phyloP scores from a whole-genome alignment of 306 rosid genomes.

The Mimosa bimucronata region DNA sequence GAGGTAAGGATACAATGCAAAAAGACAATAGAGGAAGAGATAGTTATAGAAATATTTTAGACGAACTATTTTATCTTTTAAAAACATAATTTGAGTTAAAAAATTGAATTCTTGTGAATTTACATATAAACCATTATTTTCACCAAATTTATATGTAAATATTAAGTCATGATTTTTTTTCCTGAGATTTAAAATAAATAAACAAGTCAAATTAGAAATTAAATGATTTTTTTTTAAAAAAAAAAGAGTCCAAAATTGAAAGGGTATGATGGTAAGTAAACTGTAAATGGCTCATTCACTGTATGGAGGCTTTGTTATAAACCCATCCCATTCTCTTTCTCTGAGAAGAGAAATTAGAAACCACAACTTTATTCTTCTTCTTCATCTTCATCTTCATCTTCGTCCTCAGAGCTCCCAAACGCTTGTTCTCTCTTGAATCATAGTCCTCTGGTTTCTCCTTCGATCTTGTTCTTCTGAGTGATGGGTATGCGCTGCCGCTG shows the following conservation, averaged over 20 bases:
- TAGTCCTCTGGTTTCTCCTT: background rate
- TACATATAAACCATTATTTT: background rate
- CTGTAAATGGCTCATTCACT: background rate
- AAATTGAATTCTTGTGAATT: too few species aligned
- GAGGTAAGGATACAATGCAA: too few species aligned
- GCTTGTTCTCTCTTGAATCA: too few species aligned
- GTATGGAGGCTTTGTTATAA: conserved; percentile 12
- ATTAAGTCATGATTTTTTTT: too few species aligned
- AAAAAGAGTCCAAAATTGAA: background rate
- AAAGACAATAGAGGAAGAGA: too few species aligned
- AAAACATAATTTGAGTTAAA: background rate
- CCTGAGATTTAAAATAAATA: background rate
- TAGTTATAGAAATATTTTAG: background rate
- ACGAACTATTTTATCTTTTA: background rate
- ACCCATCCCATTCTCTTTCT: background rate
- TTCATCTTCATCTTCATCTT: background rate
- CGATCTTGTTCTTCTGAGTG: conserved; percentile 47
- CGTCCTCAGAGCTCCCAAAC: background rate
- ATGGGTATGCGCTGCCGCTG: conserved; percentile 80
- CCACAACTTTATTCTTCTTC: background rate
- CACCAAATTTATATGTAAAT: background rate
- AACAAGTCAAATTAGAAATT: background rate
- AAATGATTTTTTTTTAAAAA: background rate
- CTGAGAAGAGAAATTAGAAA: background rate
- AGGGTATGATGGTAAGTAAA: conserved; percentile 38